Evolutionary conservation across 2,329 filamentous ascomycete species (phyloP), one percentile per base, ranked within the genome.

Genomic region (Lasiodiplodia gonubiensis): DNA sequence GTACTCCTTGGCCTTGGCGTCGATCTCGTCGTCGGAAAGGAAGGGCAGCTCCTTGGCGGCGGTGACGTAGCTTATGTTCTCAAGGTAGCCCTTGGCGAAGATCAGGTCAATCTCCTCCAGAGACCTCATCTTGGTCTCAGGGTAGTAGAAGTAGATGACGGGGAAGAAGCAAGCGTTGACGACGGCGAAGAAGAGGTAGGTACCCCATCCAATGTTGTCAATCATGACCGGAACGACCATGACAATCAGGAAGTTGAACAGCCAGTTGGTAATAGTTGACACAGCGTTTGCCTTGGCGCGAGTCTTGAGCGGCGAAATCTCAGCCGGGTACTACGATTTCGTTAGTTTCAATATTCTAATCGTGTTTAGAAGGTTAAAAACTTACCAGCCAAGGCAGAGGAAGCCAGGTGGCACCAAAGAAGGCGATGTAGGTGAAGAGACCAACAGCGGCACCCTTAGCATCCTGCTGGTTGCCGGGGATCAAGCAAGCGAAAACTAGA

Each of bases 401-500:
- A 7, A 90, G 75, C 84, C 87, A 89, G 0, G 86, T 88, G 0
- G 88, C 88, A 39, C 88, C 89, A 70, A 90, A 91, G 66, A 88
- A 88, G 4, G 88, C 87, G 72, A 91, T 91, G 77, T 90, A 91
- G 2, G 88, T 84, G 78, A 91, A 91, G 14, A 91, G 70, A 67
- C 88, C 89, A 2, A 90, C 88, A 11, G 84, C 82, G 1, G 83
- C 82, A 35, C 82, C 81, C 69, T 84, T 83, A 27, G 83, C 80
- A 54, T 80, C 75, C 10, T 66, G 71, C 2, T 72, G 35, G 1
- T 72, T 75, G 39, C 71, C 76, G 1, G 79, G 79, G 25, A 82
- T 80, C 23, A 82, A 70, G 69, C 77, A 78, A n/a, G 72, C 80
- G 57, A 82, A 80, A 46, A 75, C 74, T 11, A 83, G 72, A 7